Base-by-base conservation (phyloP, 2,329 filamentous ascomycete species). In the Paraphaeosphaeria minitans region DNA sequence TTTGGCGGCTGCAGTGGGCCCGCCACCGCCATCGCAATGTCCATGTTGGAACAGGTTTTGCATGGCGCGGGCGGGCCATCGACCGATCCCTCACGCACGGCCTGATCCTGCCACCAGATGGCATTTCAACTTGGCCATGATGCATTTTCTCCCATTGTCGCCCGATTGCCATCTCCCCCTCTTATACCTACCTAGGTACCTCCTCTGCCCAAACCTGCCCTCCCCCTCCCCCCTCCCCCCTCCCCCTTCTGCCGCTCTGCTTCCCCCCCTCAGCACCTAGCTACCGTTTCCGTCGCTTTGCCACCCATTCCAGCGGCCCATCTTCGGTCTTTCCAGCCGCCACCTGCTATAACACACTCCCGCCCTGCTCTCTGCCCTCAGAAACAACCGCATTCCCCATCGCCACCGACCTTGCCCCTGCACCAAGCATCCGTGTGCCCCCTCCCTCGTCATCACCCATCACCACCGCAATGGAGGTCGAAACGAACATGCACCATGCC, bases 381-480 rank as follows among this genome's bases (percentile, higher is more conserved):
- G 21, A n/a, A 21, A 21, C 31, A 51, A 7, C 33, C 21, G 8
- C 16, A 37, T 29, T 22, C 35, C 49, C 29, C 49, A 42, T 42
- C 4, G 4, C 16, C 10, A n/a, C 21, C n/a, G 9, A 21, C 37
- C 42, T 16, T 24, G 19, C 16, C 10, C 16, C 46, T 9, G 24
- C n/a, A 24, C 5, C 5, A 14, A 7, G 24, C 45, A 29, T 31
- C 48, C n/a, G n/a, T n/a, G n/a, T n/a, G n/a, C n/a, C n/a, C n/a
- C n/a, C n/a, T 14, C 16, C 12, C 14, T 12, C 12, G 14, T 13
- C 35, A 41, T 3, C 21, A 27, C 12, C 42, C 10, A 14, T n/a
- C 27, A 47, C 58, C 49, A 52, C 31, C 60, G 66, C 66, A 58
- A 68, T 63, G 61, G 64, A 70, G 27, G 56, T 70, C 4, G 62